Evolutionary conservation across 768 basidiomycete genomes (phyloP), one percentile per base, ranked within the genome.

Genomic region (Serpula lacrymans): DNA sequence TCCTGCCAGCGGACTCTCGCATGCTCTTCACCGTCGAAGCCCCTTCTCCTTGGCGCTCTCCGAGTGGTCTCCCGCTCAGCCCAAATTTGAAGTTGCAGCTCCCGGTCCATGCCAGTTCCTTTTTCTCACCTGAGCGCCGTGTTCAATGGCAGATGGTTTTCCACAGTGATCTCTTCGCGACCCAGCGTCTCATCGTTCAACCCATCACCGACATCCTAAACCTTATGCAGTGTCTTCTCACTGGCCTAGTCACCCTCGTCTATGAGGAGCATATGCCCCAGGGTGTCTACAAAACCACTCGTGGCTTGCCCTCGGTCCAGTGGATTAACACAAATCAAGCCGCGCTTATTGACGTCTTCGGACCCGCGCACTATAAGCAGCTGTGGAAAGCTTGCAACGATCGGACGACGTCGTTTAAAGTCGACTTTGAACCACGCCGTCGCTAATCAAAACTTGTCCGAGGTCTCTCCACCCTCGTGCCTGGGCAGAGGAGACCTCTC

Each of bases 61-160:
- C 80, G 12, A 72, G 75, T 43, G 84, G 84, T 48, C 72, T 89
- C 32, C 87, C 88, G 6, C 82, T 84, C 30, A 82, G 84, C 41
- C 88, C 88, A 43, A 73, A 78, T 53, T 67, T 86, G 52, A 80
- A 72, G 33, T 68, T 89, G 6, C 81, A 85, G 54, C 74, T 90
- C 25, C 88, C 88, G 6, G 71, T 80, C 43, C 80, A 89, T 48
- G 87, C 88, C 27, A 82, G 81, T 28, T 87, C 88, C 18, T 90
- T 91, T 64, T 91, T 90, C 67, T 84, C 82, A 35, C 86, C 86
- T 9, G 85, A 90, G 58, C 70, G 88, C 50, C 78, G 85, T 45
- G 76, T 89, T 33, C 87, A 89, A 58, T 91, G 88, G 88, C 79
- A 89, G 59, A 88, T 89, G 87, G 85, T 88, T 52, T 91, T 91